Evolutionary conservation across 1,139 yeast species (phyloP).

Genomic region (Lipomyces yarrowii): DNA sequence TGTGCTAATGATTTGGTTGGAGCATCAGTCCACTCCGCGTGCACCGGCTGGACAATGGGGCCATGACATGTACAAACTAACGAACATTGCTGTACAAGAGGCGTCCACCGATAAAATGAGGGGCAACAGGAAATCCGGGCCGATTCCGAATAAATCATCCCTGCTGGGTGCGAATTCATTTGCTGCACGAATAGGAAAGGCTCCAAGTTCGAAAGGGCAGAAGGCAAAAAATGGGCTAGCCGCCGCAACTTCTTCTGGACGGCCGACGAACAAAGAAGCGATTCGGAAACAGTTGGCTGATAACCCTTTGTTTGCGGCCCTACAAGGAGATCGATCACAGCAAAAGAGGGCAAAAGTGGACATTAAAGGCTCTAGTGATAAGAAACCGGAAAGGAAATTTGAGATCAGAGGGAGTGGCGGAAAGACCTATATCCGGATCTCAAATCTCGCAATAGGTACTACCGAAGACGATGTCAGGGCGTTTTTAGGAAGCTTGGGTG

Average conservation of each 20-base stretch:
- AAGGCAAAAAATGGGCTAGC: background rate
- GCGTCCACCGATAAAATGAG: background rate
- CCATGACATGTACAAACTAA: constrained; percentile 19
- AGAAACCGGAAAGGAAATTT: constrained; percentile 9
- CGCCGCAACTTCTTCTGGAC: background rate
- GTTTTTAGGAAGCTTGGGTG: constrained; percentile 23
- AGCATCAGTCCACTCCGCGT: background rate
- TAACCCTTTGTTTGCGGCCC: constrained; percentile 27
- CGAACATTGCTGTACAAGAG: background rate
- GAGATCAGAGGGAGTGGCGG: constrained; percentile 28
- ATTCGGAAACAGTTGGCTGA: constrained; percentile 16
- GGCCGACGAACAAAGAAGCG: constrained; percentile 7
- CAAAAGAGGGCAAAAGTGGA: constrained; percentile 3
- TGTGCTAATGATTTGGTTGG: background rate
- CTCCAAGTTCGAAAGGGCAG: background rate
- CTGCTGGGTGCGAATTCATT: constrained; percentile 17
- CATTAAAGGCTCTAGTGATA: background rate
- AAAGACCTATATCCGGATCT: constrained; percentile 26
- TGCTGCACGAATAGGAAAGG: constrained; percentile 28
- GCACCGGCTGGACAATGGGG: constrained; percentile 25
- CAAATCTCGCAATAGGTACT: constrained; percentile 34
- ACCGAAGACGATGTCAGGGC: constrained; percentile 31
- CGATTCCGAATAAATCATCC: background rate
- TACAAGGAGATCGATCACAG: constrained; percentile 24
- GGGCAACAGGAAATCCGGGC: background rate